A percentile compares a stretch with the other conserved stretches of the same genome.
Conservation (phyloP, 805 yeast species). For the Candida chilensis region DNA sequence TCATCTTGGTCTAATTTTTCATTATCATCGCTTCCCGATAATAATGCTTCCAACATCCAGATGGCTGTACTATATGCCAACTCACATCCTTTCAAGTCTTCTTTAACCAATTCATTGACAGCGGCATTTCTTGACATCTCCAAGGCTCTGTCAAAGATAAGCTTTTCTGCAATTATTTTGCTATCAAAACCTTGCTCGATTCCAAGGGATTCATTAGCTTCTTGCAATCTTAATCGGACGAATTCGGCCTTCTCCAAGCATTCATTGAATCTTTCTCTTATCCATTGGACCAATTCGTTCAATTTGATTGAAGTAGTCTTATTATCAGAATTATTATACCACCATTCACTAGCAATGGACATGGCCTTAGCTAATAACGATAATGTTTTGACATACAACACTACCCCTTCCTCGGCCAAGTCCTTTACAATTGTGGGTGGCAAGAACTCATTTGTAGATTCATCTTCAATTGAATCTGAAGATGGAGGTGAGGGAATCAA, state of each 20-base stretch:
- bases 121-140: conserved; percentile 93
- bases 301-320: conserved; percentile 30
- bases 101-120: conserved; percentile 70
- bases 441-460: conserved; percentile 27
- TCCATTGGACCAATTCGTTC: conserved; percentile 82
- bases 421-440: conserved; percentile 49
- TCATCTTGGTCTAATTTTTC: conserved; percentile 62
- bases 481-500: conserved; percentile 68
- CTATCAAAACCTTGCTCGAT: conserved; percentile 9
- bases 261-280: conserved; percentile 81
- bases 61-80: conserved; percentile 83
- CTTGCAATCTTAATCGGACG: conserved; percentile 47
- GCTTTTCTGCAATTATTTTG: conserved; percentile 62
- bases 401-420: conserved; percentile 80
- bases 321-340: conserved; percentile 44
- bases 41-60: conserved; percentile 90
- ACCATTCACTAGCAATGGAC: conserved; percentile 84
- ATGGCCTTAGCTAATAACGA: conserved; percentile 80
- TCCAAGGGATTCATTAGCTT: conserved; percentile 29
- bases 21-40: conserved; percentile 50
- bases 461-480: conserved; percentile 14
- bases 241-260: conserved; percentile 83
- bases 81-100: conserved; percentile 72
- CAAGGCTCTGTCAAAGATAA: conserved; percentile 86
- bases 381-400: conserved; percentile 74